phyloP scores from a whole-genome alignment of 805 yeast genomes.

The Metschnikowia gruessii region DNA sequence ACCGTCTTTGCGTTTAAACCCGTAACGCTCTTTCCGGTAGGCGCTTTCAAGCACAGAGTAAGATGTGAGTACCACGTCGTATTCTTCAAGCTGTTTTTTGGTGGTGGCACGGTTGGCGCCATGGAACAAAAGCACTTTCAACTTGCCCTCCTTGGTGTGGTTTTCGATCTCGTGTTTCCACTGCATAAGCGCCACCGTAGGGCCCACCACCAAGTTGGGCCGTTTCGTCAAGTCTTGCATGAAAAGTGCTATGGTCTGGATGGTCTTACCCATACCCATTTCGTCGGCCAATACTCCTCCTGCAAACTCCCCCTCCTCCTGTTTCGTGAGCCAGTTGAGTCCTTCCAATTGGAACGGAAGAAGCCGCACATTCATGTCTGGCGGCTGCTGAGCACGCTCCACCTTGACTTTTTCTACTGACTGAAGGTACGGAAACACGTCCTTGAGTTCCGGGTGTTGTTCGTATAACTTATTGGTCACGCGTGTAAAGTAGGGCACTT shows the following conservation, averaged over 20 bases:
- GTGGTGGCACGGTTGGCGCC: conserved; percentile 75
- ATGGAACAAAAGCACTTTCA: conserved; percentile 74
- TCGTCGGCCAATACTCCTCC: conserved; percentile 98
- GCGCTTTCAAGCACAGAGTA: conserved; percentile 90
- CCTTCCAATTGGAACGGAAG: conserved; percentile 95
- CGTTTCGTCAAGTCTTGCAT: conserved; percentile 61
- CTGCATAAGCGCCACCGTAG: conserved; percentile 98
- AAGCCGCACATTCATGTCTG: conserved; percentile 65
- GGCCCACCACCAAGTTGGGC: conserved; percentile 91
- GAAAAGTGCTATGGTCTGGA: conserved; percentile 88
- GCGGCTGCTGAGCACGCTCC: conserved; percentile 69
- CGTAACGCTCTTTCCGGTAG: conserved; percentile 76
- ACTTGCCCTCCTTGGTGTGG: conserved; percentile 65
- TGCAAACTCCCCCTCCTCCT: conserved; percentile 71
- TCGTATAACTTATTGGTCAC: conserved; percentile 66
- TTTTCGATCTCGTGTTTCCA: conserved; percentile 92
- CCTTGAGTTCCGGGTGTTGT: conserved; percentile 73
- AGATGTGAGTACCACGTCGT: conserved; percentile 86
- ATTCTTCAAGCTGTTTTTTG: conserved; percentile 52
- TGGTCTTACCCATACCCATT: conserved; percentile 99
- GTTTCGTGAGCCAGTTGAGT: conserved; percentile 79
- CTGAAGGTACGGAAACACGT: conserved; percentile 66
- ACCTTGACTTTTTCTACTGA: conserved; percentile 46
- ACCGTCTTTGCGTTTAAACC: conserved; percentile 72
- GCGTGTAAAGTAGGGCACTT: conserved; percentile 65